Evolutionary conservation across 164 flowering plant genomes (phyloP).

Genomic region (Malania oleifera): DNA sequence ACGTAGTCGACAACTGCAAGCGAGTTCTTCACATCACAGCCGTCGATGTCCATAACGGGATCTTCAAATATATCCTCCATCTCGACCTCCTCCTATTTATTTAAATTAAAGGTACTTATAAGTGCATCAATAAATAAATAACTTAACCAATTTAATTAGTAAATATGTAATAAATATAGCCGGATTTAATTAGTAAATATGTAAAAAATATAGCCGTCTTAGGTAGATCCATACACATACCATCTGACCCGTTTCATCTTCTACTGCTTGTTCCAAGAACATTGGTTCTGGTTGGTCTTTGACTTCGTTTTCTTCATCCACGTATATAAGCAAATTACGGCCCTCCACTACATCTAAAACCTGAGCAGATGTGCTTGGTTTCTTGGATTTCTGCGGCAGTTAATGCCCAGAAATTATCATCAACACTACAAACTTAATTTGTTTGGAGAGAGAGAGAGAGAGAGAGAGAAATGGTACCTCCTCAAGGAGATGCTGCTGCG

Average conservation of each 20-base stretch:
- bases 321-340: slow-evolving; percentile 30
- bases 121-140: too few relatives aligned
- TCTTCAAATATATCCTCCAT: slow-evolving; percentile 57
- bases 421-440: too few relatives aligned
- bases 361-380: slow-evolving; percentile 20
- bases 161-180: too few relatives aligned
- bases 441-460: neutral
- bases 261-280: slow-evolving; percentile 38
- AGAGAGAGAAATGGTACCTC: slow-evolving; percentile 20
- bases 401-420: too few relatives aligned
- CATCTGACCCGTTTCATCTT: slow-evolving; percentile 28
- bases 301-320: slow-evolving; percentile 21
- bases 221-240: too few relatives aligned
- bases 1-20: slow-evolving; percentile 57
- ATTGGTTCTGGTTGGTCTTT: slow-evolving; percentile 44
- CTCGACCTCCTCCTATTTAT: slow-evolving; percentile 45
- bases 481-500: slow-evolving; percentile 22
- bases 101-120: too few relatives aligned
- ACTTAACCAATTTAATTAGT: too few relatives aligned
- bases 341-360: slow-evolving; percentile 27
- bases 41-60: slow-evolving; percentile 43
- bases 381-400: slow-evolving; percentile 33
- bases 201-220: too few relatives aligned
- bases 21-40: slow-evolving; percentile 37
- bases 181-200: too few relatives aligned